Percentiles rank a stretch among this genome's conserved stretches.
These are phyloP conservation scores for Ceratonia siliqua DNA, from an alignment of 306 rosid genomes.

Conservation along the genomic window DNA sequence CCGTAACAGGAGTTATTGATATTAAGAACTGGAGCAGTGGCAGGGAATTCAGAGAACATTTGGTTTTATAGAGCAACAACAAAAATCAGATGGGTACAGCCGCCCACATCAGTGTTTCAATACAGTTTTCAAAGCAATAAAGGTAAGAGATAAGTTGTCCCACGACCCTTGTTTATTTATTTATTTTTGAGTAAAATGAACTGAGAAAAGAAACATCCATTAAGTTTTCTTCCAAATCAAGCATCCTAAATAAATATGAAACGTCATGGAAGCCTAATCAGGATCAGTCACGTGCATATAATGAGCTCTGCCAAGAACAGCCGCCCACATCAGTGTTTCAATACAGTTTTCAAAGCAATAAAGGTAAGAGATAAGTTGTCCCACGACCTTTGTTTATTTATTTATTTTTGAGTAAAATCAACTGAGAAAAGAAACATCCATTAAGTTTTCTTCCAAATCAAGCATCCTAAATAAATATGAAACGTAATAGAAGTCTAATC, in stretches of 20 bases:
- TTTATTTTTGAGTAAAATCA: not conserved
- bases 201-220: not conserved
- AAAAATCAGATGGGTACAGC: not conserved
- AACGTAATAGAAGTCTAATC: not conserved
- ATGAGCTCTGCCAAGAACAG: not conserved
- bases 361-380: not conserved
- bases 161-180: not conserved
- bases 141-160: not conserved
- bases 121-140: not conserved
- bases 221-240: conserved; percentile 1
- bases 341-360: not conserved
- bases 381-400: not conserved
- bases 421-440: not conserved
- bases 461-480: not conserved
- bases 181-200: not conserved
- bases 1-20: conserved; percentile 29
- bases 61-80: not conserved
- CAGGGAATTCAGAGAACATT: not conserved
- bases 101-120: conserved; percentile 4
- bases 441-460: conserved; percentile 2
- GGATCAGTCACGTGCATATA: not conserved
- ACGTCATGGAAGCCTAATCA: not conserved
- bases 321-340: conserved; percentile 1
- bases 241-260: not conserved
- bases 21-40: not conserved